These are phyloP conservation scores for Trametes cinnabarina DNA, from an alignment of 768 basidiomycete species.

Conservation along the genomic window DNA sequence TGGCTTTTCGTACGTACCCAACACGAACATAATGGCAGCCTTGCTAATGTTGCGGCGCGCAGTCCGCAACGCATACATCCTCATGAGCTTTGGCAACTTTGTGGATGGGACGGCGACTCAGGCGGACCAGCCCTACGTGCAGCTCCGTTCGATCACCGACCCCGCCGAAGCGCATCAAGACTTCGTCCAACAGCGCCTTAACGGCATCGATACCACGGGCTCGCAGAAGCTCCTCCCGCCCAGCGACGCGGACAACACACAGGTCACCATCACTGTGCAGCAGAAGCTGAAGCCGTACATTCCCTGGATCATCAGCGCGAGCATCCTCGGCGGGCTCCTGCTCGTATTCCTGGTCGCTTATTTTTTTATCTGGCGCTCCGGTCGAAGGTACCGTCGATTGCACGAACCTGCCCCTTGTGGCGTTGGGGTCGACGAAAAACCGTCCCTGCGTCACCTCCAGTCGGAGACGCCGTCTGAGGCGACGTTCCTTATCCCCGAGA, in stretches of 20 bases:
- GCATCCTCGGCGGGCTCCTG: constrained; percentile 22
- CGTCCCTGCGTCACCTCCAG: background rate
- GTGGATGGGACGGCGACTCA: constrained; percentile 29
- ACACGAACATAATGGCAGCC: too few relatives aligned
- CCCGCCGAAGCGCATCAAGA: constrained; percentile 29
- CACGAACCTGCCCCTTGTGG: constrained; percentile 28
- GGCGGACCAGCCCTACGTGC: constrained; percentile 32
- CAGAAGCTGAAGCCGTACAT: constrained; percentile 24
- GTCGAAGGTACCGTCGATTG: constrained; percentile 23
- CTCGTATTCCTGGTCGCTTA: constrained; percentile 18
- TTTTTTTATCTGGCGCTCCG: constrained; percentile 19
- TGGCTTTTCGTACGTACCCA: constrained; percentile 35
- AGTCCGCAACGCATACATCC: constrained; percentile 38
- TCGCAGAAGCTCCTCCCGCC: constrained; percentile 24
- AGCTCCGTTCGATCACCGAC: constrained; percentile 29
- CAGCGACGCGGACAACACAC: constrained; percentile 17
- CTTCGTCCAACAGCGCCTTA: constrained; percentile 32
- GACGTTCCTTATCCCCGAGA: background rate
- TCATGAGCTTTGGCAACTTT: constrained; percentile 36
- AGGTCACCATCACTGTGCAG: constrained; percentile 10
- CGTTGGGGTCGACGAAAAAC: constrained; percentile 12
- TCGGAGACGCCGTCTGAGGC: background rate
- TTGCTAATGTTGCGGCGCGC: background rate
- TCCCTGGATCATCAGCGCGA: constrained; percentile 29
- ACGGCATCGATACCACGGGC: constrained; percentile 30